These are phyloP conservation scores for Pulicaria dysenterica DNA, from an alignment of 129 eudicot species.

Conservation along the genomic window DNA sequence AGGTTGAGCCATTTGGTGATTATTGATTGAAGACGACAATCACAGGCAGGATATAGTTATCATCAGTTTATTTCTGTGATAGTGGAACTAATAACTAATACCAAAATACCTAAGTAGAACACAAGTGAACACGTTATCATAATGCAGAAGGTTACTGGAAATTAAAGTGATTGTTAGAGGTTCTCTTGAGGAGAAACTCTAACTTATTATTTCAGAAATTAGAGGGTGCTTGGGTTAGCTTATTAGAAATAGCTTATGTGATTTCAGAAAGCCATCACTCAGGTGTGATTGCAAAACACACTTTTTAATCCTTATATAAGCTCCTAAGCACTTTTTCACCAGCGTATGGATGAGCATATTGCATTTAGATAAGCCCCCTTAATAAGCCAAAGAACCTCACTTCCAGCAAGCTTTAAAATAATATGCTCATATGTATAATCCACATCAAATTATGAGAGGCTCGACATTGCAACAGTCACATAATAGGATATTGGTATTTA, in stretches of 20 bases:
- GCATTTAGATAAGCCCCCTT: too few relatives aligned
- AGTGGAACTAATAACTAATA: background rate
- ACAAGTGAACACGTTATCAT: conserved; percentile 17
- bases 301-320: too few relatives aligned
- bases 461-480: conserved; percentile 19
- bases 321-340: too few relatives aligned
- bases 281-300: too few relatives aligned
- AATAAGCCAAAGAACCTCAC: too few relatives aligned
- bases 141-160: conserved; percentile 18
- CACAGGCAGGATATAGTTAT: conserved; percentile 9
- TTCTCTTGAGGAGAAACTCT: background rate
- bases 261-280: too few relatives aligned
- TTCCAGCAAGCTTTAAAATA: too few relatives aligned
- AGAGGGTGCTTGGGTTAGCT: background rate
- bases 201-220: background rate
- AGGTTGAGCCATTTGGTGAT: conserved; percentile 13
- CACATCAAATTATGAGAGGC: conserved; percentile 4
- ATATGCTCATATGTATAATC: background rate
- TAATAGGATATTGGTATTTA: conserved; percentile 1
- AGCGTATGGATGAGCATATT: too few relatives aligned
- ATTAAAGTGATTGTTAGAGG: conserved; percentile 9
- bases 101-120: conserved; percentile 17
- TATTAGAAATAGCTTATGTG: too few relatives aligned
- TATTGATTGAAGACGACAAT: background rate
- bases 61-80: conserved; percentile 11